Evolutionary conservation across 2,329 filamentous ascomycete species (phyloP), one percentile per base, ranked within the genome.

Genomic region (Fusarium penzigii): DNA sequence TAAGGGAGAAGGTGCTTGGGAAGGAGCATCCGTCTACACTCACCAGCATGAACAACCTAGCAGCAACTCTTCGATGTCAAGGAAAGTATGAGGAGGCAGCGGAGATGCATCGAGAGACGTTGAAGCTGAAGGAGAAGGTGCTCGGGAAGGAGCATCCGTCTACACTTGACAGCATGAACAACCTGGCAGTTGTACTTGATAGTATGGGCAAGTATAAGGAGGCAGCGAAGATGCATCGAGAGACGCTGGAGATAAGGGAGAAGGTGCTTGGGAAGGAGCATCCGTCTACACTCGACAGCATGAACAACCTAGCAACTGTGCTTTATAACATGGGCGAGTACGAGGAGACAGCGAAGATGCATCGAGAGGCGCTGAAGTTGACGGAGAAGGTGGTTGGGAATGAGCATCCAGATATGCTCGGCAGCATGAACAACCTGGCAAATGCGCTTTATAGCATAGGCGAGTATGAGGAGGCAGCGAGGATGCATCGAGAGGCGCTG

Each of bases 11-110:
- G 17, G 10, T 55, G 11, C 34, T 52, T 1, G 51, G 16, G 14
- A 42, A 42, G 20, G 17, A 6, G 39, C 16, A 42, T 42, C 39
- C 39, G 39, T 12, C 2, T 16, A 42, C 20, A 16, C 16, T 16
- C 20, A 1, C 9, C 16, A 42, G 54, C 34, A 42, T 54, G 29
- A 17, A 20, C 11, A 16, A 25, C 16, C 16, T 25, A n/a, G 7
- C 17, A 20, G 32, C 47, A 1, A 12, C 8, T 2, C 29, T 48
- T 10, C n/a, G 2, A 0, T 11, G 0, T 40, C 41, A 48, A 16
- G 56, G 36, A 5, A 49, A 39, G 7, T 6, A 38, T 1, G 9
- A 17, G 6, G 41, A 56, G 13, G 56, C 55, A 11, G 45, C 49
- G 13, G 44, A 51, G 3, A 5, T 58, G 6, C 20, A 47, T 1